These are phyloP conservation scores for Ailanthus altissimus DNA, from an alignment of 345 rosid genomes.

Conservation along the genomic window DNA sequence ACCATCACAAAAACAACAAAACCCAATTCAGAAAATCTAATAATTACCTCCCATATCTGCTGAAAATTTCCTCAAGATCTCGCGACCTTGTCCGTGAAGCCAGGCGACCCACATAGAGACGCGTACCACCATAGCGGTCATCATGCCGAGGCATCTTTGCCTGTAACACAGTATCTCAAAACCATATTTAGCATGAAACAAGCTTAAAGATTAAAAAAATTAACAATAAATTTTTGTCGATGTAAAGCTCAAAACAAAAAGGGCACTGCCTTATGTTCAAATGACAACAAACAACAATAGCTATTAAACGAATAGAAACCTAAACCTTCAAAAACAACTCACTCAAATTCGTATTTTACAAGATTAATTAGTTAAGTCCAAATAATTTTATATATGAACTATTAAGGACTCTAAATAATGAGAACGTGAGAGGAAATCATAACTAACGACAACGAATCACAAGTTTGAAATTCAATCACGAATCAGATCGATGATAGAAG, in stretches of 20 bases:
- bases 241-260: neutral
- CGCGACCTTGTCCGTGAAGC: conserved; percentile 66
- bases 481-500: neutral
- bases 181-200: neutral
- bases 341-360: neutral
- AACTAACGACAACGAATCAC: neutral
- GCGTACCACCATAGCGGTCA: conserved; percentile 64
- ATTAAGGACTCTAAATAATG: neutral
- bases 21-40: neutral
- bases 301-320: no score
- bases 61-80: conserved; percentile 68
- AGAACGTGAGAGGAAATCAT: neutral
- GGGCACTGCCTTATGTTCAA: no score
- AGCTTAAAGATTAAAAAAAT: neutral
- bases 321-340: no score
- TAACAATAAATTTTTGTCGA: neutral
- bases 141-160: conserved; percentile 71
- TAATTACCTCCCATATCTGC: conserved; percentile 75
- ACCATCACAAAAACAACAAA: neutral
- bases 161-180: conserved; percentile 20
- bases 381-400: neutral
- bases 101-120: conserved; percentile 77
- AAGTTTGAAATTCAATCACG: neutral
- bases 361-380: neutral
- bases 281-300: no score